Percentiles rank a stretch among this genome's conserved stretches.
phyloP scores from a whole-genome alignment of 768 basidiomycete genomes.

The Tulasnella calospora region DNA sequence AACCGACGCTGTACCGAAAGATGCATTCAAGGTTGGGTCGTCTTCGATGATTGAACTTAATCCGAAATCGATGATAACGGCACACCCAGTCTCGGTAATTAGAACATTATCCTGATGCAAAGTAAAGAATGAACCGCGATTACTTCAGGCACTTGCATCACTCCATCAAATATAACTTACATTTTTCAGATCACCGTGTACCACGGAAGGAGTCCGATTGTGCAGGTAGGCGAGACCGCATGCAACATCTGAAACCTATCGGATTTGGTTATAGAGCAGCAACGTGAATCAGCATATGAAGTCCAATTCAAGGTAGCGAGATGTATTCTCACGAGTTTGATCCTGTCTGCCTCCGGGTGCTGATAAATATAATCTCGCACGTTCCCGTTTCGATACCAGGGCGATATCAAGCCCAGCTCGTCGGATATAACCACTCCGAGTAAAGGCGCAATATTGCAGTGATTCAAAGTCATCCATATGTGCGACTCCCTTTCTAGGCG shows the following conservation, averaged over 20 bases:
- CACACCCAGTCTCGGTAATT: background rate
- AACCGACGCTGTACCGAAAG: background rate
- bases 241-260: conserved; percentile 4
- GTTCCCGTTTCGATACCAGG: background rate
- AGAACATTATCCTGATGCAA: conserved; percentile 12
- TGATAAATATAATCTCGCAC: background rate
- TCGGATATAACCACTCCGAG: background rate
- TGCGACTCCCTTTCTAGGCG: background rate
- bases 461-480: conserved; percentile 1
- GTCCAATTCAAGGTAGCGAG: no score
- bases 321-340: background rate
- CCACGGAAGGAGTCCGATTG: background rate
- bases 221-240: conserved; percentile 12
- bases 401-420: background rate
- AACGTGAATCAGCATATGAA: no score
- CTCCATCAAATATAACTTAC: background rate
- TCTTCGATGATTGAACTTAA: background rate
- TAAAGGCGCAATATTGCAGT: background rate
- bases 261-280: background rate
- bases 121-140: background rate
- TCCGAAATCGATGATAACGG: conserved; percentile 19
- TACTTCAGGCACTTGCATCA: background rate
- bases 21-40: background rate
- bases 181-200: conserved; percentile 13
- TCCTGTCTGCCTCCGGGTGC: background rate